A percentile compares a stretch with the other conserved stretches of the same genome.
Conservation (phyloP, 202 grass and related monocot genomes). For the Elaeis oleifera region DNA sequence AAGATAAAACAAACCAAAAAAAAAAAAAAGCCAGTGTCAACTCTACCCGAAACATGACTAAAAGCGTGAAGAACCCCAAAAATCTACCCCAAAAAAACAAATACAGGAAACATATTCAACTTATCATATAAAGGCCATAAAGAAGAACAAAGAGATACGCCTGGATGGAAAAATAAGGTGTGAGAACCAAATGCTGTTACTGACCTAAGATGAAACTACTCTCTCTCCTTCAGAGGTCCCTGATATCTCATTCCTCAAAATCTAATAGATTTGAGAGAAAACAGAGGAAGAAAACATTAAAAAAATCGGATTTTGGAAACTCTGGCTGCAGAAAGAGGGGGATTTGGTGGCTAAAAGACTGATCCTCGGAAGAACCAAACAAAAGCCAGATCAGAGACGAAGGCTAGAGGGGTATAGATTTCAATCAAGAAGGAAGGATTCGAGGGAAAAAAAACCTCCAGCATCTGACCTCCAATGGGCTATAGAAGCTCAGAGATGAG, state of each 20-base stretch:
- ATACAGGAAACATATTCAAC: too few species aligned
- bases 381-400: too few species aligned
- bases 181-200: conserved; percentile 17
- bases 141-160: conserved; percentile 14
- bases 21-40: too few species aligned
- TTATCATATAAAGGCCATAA: not conserved
- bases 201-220: conserved; percentile 37
- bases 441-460: too few species aligned
- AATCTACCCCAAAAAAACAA: too few species aligned
- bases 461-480: too few species aligned
- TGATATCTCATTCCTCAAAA: conserved; percentile 16
- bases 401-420: too few species aligned
- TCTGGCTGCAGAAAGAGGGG: conserved; percentile 19
- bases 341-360: not conserved
- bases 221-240: not conserved
- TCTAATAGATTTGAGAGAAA: not conserved
- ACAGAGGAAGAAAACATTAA: not conserved
- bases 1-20: not conserved
- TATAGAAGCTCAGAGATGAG: too few species aligned
- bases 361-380: too few species aligned
- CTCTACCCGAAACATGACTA: too few species aligned
- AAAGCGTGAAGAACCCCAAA: too few species aligned
- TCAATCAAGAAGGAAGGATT: too few species aligned
- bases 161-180: conserved; percentile 14
- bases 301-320: conserved; percentile 29